These are phyloP conservation scores for Stereum hirsutum DNA, from an alignment of 1,284 basidiomycete genomes.

Conservation along the genomic window DNA sequence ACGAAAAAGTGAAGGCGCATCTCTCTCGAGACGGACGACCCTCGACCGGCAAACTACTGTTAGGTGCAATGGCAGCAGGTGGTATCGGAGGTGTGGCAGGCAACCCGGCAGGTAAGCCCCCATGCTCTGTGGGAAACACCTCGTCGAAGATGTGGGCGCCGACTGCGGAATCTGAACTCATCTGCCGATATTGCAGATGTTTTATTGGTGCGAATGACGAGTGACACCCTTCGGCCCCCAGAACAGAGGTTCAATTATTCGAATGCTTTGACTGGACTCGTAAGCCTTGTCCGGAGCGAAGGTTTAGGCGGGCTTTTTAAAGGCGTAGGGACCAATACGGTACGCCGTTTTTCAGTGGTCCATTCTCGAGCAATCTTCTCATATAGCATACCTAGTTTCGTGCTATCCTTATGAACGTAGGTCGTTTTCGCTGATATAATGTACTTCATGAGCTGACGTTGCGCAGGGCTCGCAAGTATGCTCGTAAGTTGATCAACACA, in stretches of 20 bases:
- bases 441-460: conserved; percentile 7
- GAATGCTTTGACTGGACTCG: conserved; percentile 66
- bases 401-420: conserved; percentile 84
- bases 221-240: conserved; percentile 67
- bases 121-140: neutral
- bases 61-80: conserved; percentile 66
- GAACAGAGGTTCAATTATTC: conserved; percentile 71
- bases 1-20: conserved; percentile 66
- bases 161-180: neutral
- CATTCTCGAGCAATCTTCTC: conserved; percentile 3
- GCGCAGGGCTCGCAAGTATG: conserved; percentile 75
- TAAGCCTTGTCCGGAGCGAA: conserved; percentile 58
- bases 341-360: conserved; percentile 23
- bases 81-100: conserved; percentile 74
- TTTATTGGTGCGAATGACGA: conserved; percentile 82
- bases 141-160: too few species aligned
- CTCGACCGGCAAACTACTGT: conserved; percentile 43
- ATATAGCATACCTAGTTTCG: conserved; percentile 20
- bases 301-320: conserved; percentile 63
- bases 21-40: conserved; percentile 39
- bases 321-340: conserved; percentile 76
- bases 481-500: conserved; percentile 53
- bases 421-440: conserved; percentile 18
- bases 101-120: conserved; percentile 62
- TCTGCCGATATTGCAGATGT: conserved; percentile 36